A percentile compares a stretch with the other conserved stretches of the same genome.
Conservation (phyloP, 805 yeast genomes). For the Candida broadrunensis region DNA sequence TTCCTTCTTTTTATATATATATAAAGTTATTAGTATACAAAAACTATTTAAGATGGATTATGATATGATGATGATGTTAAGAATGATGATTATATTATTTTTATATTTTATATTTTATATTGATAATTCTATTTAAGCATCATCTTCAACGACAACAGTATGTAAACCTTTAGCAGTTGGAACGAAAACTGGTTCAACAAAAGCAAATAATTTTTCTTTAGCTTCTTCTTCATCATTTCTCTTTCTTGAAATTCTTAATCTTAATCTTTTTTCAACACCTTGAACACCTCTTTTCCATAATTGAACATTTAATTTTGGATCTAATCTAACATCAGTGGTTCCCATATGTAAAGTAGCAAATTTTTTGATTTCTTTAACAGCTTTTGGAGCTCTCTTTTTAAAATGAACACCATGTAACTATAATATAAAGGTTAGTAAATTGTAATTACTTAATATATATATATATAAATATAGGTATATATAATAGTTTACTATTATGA, state of each 20-base stretch:
- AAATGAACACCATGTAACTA: conserved; percentile 97
- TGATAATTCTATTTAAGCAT: conserved; percentile 48
- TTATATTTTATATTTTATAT: too few species aligned
- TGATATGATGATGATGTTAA: too few species aligned
- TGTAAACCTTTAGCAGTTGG: conserved; percentile 96
- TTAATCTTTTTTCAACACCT: conserved; percentile 97
- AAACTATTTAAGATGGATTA: too few species aligned
- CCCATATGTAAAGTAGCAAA: conserved; percentile 99
- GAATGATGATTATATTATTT: too few species aligned
- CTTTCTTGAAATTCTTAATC: conserved; percentile 98
- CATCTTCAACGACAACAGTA: conserved; percentile 91
- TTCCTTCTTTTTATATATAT: too few species aligned
- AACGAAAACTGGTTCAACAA: conserved; percentile 95
- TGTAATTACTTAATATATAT: too few species aligned
- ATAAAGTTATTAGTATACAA: too few species aligned
- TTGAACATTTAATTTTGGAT: conserved; percentile 97
- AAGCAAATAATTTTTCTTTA: conserved; percentile 94
- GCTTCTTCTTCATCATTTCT: conserved; percentile 99
- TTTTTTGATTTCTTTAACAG: conserved; percentile 98
- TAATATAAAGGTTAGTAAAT: conserved; percentile 41
- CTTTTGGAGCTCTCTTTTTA: conserved; percentile 99
- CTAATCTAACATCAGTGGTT: conserved; percentile 97
- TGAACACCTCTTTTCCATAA: conserved; percentile 99
- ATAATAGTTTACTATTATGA: too few species aligned
- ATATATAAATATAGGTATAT: too few species aligned